Evolutionary conservation across 2,329 filamentous ascomycete species (phyloP).

Genomic region (Myriosclerotinia scirpicola): DNA sequence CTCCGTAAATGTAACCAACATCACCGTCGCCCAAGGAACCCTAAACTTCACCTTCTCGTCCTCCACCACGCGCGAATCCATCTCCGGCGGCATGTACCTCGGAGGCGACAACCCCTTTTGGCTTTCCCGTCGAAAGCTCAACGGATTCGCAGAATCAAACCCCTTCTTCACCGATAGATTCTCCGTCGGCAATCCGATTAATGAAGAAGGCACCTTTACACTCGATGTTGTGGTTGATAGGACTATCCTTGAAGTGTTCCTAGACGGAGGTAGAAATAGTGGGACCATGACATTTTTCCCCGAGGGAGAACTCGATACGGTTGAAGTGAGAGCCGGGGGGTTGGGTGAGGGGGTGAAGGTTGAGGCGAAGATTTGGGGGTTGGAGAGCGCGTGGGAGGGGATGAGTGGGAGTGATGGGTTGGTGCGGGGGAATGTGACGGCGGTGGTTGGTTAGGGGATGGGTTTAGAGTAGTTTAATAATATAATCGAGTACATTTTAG

Average conservation of each 20-base stretch:
- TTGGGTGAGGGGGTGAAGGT: constrained; percentile 35
- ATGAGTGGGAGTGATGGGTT: constrained; percentile 30
- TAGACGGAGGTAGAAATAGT: constrained; percentile 51
- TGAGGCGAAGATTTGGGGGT: constrained; percentile 41
- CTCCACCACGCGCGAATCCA: constrained; percentile 49
- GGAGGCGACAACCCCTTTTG: constrained; percentile 51
- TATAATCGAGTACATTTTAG: too few species aligned
- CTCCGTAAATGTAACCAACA: constrained; percentile 52
- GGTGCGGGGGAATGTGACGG: constrained; percentile 35
- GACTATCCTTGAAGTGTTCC: constrained; percentile 55
- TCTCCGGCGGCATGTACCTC: constrained; percentile 52
- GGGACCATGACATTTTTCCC: constrained; percentile 55
- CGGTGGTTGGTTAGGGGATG: not conserved
- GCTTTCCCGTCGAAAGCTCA: constrained; percentile 50
- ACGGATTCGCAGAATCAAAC: constrained; percentile 47
- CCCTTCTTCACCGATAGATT: constrained; percentile 58
- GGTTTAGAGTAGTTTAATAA: too few species aligned
- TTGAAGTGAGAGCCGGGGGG: constrained; percentile 34
- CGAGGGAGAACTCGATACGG: constrained; percentile 40
- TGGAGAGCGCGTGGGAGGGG: constrained; percentile 43
- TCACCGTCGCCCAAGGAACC: constrained; percentile 39
- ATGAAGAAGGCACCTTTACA: constrained; percentile 32
- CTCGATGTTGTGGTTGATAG: constrained; percentile 54
- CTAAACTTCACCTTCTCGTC: constrained; percentile 56
- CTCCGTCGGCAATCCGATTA: constrained; percentile 31